Evolutionary conservation across 78 protist species (phyloP).

Genomic region (Parvularia atlantis): DNA sequence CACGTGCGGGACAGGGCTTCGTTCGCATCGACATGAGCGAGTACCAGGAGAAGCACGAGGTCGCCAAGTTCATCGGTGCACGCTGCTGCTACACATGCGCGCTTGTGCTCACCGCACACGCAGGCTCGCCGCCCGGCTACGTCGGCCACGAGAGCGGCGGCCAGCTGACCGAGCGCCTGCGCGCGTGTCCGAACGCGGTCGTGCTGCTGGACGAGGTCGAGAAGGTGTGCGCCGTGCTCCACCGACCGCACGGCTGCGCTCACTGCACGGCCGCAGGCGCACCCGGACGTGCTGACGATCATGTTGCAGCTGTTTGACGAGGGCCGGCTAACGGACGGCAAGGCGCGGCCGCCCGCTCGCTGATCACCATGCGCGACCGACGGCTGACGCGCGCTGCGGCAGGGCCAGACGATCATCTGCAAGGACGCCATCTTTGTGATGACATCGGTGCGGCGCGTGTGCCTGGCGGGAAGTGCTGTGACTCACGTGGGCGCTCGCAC

Average conservation of each 20-base stretch:
- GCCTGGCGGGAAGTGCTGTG: too few relatives aligned
- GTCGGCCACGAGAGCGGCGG: slow-evolving; percentile 28
- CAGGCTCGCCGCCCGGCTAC: slow-evolving; percentile 36
- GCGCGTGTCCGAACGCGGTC: slow-evolving; percentile 2
- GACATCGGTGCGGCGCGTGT: too few relatives aligned
- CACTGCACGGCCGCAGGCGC: too few relatives aligned
- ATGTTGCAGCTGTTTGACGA: slow-evolving; percentile 30
- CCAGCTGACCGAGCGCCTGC: slow-evolving; percentile 12
- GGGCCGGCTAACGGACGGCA: slow-evolving; percentile 30
- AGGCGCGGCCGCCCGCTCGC: not conserved
- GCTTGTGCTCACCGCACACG: too few relatives aligned
- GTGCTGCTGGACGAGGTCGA: slow-evolving; percentile 36
- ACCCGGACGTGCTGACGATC: slow-evolving; percentile 28
- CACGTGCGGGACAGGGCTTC: not conserved
- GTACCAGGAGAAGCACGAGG: slow-evolving; percentile 18
- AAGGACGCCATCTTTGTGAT: slow-evolving; percentile 19
- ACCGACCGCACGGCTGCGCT: too few relatives aligned
- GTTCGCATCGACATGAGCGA: slow-evolving; percentile 22
- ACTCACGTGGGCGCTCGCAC: too few relatives aligned
- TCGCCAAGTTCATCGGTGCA: slow-evolving; percentile 13
- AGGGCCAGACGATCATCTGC: slow-evolving; percentile 12
- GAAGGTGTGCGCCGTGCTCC: too few relatives aligned
- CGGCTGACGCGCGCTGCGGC: not conserved
- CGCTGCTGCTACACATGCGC: too few relatives aligned
- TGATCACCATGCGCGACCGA: not conserved